These are phyloP conservation scores for Neocucurbitaria cava DNA, from an alignment of 2,329 filamentous ascomycete species.

Conservation along the genomic window DNA sequence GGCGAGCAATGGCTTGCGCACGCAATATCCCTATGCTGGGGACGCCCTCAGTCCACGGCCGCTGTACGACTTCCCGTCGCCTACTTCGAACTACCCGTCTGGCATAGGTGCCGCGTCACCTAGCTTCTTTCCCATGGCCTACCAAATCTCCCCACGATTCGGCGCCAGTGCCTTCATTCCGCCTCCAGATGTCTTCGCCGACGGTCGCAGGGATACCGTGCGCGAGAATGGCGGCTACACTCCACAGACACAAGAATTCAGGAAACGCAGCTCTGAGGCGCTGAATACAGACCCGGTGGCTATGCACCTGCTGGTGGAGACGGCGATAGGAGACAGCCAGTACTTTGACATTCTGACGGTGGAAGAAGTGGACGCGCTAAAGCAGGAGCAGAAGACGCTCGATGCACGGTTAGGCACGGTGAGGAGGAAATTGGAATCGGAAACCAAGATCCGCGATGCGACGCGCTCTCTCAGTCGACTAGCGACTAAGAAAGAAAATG, in stretches of 20 bases:
- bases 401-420: slow-evolving; percentile 81
- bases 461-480: slow-evolving; percentile 84
- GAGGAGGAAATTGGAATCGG: slow-evolving; percentile 82
- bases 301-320: slow-evolving; percentile 92
- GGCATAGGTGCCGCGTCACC: slow-evolving; percentile 41
- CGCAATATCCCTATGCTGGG: slow-evolving; percentile 42
- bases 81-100: slow-evolving; percentile 48
- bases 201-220: slow-evolving; percentile 36
- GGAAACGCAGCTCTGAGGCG: slow-evolving; percentile 39
- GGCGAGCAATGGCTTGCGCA: slow-evolving; percentile 45
- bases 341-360: slow-evolving; percentile 85
- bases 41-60: slow-evolving; percentile 42
- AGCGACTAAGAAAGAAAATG: slow-evolving; percentile 65
- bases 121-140: slow-evolving; percentile 46
- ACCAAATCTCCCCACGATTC: slow-evolving; percentile 46
- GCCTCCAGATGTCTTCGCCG: slow-evolving; percentile 47
- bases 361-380: slow-evolving; percentile 89
- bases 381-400: slow-evolving; percentile 81
- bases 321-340: slow-evolving; percentile 86
- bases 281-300: slow-evolving; percentile 68
- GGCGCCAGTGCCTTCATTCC: slow-evolving; percentile 47
- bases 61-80: slow-evolving; percentile 47
- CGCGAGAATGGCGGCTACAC: slow-evolving; percentile 36
- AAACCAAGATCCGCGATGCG: slow-evolving; percentile 93
- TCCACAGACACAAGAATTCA: slow-evolving; percentile 38